These are phyloP conservation scores for Yamadazyma tumulicola DNA, from an alignment of 805 yeast species.

Conservation along the genomic window DNA sequence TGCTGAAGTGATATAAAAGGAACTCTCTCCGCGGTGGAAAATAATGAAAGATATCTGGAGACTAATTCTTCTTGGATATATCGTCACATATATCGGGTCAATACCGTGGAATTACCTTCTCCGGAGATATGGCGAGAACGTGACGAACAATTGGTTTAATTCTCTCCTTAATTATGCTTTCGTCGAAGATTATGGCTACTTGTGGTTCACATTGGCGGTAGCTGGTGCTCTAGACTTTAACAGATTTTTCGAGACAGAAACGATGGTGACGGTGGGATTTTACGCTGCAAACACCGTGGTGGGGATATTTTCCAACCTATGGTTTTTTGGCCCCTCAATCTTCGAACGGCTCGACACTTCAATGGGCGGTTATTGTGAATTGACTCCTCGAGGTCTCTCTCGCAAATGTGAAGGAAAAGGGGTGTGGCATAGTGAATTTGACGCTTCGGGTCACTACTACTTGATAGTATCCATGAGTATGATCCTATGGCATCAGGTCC, in stretches of 20 bases:
- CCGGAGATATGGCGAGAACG: constrained; percentile 10
- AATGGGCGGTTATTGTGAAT: constrained; percentile 38
- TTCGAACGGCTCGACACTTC: constrained; percentile 29
- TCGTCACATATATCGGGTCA: constrained; percentile 16
- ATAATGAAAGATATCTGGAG: constrained; percentile 6
- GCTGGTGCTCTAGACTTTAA: neutral
- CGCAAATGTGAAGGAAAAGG: constrained; percentile 19
- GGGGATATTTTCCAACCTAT: constrained; percentile 11
- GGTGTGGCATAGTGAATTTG: constrained; percentile 49
- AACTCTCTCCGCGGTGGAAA: too few species aligned
- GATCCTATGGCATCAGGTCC: constrained; percentile 6
- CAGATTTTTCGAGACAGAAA: neutral
- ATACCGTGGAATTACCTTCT: constrained; percentile 19
- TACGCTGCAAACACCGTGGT: constrained; percentile 6
- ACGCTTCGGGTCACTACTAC: constrained; percentile 52
- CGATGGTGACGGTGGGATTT: neutral
- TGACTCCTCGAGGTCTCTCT: constrained; percentile 9
- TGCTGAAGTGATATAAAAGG: too few species aligned
- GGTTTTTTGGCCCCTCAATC: constrained; percentile 35
- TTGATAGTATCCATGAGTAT: constrained; percentile 42
- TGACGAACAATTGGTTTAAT: constrained; percentile 19
- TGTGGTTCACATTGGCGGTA: constrained; percentile 23
- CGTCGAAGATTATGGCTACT: constrained; percentile 25
- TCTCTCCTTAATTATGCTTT: constrained; percentile 12
- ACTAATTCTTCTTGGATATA: constrained; percentile 4